These are phyloP conservation scores for Aurifilum marmelostoma DNA, from an alignment of 2,329 filamentous ascomycete species.

Conservation along the genomic window DNA sequence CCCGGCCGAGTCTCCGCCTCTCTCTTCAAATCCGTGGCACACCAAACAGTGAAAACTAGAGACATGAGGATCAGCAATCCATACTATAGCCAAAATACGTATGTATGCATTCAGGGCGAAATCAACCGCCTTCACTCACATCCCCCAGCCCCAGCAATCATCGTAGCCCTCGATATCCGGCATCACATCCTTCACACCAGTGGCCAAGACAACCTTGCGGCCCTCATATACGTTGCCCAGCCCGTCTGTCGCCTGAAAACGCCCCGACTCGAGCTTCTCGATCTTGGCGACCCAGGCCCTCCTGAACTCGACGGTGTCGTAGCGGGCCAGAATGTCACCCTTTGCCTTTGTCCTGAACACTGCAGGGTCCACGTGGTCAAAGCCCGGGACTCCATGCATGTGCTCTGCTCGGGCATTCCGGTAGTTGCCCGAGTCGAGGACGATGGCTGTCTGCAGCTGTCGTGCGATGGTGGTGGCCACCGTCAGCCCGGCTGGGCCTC, in stretches of 20 bases:
- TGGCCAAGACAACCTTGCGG: conserved; percentile 58
- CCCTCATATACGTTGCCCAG: conserved; percentile 49
- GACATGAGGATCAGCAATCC: not conserved
- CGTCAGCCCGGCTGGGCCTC: conserved; percentile 55
- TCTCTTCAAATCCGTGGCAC: conserved; percentile 63
- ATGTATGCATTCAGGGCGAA: no score
- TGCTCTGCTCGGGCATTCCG: conserved; percentile 51
- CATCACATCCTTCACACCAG: conserved; percentile 54
- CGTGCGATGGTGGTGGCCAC: conserved; percentile 52
- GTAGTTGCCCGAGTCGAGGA: conserved; percentile 56
- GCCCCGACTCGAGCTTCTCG: conserved; percentile 23
- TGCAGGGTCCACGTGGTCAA: conserved; percentile 43
- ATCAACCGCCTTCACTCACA: conserved; percentile 42
- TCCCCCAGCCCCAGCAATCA: conserved; percentile 57
- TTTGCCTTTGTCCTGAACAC: conserved; percentile 41
- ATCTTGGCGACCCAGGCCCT: conserved; percentile 35
- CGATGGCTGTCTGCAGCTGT: conserved; percentile 49
- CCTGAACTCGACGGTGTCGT: conserved; percentile 40
- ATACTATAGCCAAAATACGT: no score
- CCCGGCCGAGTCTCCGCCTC: conserved; percentile 49
- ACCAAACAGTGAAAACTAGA: conserved; percentile 50
- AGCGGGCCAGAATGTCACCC: conserved; percentile 40
- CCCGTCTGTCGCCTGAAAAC: conserved; percentile 40
- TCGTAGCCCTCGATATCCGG: conserved; percentile 56
- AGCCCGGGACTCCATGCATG: conserved; percentile 51